Base-by-base conservation (phyloP, 2,329 filamentous ascomycete genomes). In the Ceratocystiopsis sp. region DNA sequence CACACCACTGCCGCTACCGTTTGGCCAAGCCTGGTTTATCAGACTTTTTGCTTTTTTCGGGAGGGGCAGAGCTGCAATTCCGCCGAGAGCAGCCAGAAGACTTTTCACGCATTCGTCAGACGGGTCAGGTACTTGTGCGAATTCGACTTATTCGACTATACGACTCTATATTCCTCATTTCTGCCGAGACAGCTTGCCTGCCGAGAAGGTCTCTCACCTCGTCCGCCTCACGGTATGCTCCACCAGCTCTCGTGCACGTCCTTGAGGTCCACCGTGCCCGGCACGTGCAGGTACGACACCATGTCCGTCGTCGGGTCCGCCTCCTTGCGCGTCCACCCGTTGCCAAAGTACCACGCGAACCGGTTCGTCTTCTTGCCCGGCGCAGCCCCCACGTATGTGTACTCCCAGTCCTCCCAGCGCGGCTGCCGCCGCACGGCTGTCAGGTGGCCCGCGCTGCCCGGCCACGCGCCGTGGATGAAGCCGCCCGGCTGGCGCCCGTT, bases 221-320 rank as follows among this genome's bases (percentile, higher is more conserved):
- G 21, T 21, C 21, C 21, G 21, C 8, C 25, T 29, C 25, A 29
- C 25, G 25, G 25, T 8, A 29, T 11, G 5, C 9, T 4, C 25
- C 25, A 29, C 80, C 80, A 85, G 16, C 66, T 67, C 63, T 85
- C 80, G 54, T 84, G 72, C 42, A 80, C 54, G 38, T 73, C 66
- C 49, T 67, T 65, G 47, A 84, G 57, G 53, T 83, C 73, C 36
- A 77, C 63, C 33, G 71, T 62, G 34, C 64, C 65, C 0, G 71
- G 70, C 29, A 67, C 51, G 49, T 61, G 69, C 44, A 63, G 59
- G 42, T 65, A 66, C 42, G 59, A 60, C 0, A 54, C 61, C 48
- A 61, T 55, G 47, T 67, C 64, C 2, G 59, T 55, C 2, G 55
- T 59, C 0, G 55, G 48, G 43, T 64, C 61, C 29, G 56, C 51